phyloP scores from a whole-genome alignment of 768 basidiomycete species.

The Tubosaeta sp. region DNA sequence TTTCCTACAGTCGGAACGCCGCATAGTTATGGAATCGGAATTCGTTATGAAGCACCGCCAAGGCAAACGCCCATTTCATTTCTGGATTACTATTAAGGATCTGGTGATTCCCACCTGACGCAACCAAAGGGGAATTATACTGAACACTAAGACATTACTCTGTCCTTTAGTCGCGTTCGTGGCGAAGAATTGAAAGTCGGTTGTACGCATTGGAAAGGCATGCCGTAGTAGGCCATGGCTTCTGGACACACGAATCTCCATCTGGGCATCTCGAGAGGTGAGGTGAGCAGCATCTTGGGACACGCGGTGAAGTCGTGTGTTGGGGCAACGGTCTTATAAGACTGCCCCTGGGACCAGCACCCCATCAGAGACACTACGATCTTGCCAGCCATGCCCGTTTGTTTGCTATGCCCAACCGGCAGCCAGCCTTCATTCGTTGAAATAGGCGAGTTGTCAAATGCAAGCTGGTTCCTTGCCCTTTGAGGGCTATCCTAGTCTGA shows the following conservation, averaged over 20 bases:
- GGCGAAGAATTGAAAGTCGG: conserved; percentile 8
- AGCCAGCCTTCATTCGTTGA: conserved; percentile 21
- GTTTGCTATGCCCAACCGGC: conserved; percentile 21
- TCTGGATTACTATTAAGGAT: conserved; percentile 13
- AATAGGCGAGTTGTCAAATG: conserved; percentile 14
- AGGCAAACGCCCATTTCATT: conserved; percentile 14
- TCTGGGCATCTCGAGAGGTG: conserved; percentile 21
- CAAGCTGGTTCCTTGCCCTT: conserved; percentile 3
- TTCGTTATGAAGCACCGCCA: conserved; percentile 1
- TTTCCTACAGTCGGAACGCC: neutral
- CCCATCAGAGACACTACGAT: conserved; percentile 14
- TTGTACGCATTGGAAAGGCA: conserved; percentile 22
- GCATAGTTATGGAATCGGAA: neutral
- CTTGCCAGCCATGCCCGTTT: conserved; percentile 21
- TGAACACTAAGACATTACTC: conserved; percentile 1
- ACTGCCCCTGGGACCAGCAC: conserved; percentile 13
- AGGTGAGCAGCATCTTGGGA: conserved; percentile 25
- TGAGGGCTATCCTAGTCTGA: conserved; percentile 4
- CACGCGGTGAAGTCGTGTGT: conserved; percentile 32
- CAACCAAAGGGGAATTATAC: neutral
- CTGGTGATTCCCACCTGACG: conserved; percentile 20
- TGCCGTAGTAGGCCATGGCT: conserved; percentile 17
- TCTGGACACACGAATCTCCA: conserved; percentile 18
- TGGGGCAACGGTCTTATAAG: conserved; percentile 31
- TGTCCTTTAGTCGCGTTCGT: conserved; percentile 1